A percentile compares a stretch with the other conserved stretches of the same genome.
Evolutionary conservation across 306 rosid genomes (phyloP).

Genomic region (Dryas alaskensis): DNA sequence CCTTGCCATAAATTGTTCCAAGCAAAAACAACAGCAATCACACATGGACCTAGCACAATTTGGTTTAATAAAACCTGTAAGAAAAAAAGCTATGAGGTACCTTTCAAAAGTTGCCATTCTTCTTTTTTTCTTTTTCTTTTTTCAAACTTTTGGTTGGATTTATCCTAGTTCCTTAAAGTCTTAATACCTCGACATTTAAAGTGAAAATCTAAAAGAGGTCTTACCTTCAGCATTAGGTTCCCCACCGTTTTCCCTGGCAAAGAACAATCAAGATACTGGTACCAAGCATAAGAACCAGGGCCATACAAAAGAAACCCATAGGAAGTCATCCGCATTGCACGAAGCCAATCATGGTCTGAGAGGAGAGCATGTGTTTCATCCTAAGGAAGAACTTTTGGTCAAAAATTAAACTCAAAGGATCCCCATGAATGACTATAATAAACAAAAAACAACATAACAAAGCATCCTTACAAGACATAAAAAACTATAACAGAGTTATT

Average conservation of each 20-base stretch:
- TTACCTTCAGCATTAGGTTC: constrained; percentile 76
- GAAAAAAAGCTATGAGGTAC: constrained; percentile 1
- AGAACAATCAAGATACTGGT: constrained; percentile 65
- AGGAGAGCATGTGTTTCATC: constrained; percentile 48
- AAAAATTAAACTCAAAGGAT: constrained; percentile 16
- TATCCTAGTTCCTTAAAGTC: neutral
- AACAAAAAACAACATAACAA: constrained; percentile 5
- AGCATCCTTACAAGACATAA: neutral
- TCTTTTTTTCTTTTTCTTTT: neutral
- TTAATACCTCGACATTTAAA: neutral
- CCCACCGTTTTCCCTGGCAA: constrained; percentile 55
- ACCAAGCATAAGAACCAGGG: constrained; percentile 97
- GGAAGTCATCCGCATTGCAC: constrained; percentile 84
- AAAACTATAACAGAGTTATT: neutral
- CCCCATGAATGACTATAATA: neutral
- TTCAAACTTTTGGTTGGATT: neutral
- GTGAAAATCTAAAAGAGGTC: constrained; percentile 8
- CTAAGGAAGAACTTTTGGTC: constrained; percentile 38
- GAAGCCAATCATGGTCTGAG: constrained; percentile 79
- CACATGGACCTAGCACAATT: constrained; percentile 83
- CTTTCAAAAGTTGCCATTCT: neutral
- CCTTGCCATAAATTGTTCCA: constrained; percentile 87
- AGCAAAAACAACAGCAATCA: constrained; percentile 86
- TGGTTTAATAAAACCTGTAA: constrained; percentile 85
- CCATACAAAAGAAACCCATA: constrained; percentile 89